phyloP scores from a whole-genome alignment of 768 basidiomycete genomes.

The Podaxis mareebaensis region DNA sequence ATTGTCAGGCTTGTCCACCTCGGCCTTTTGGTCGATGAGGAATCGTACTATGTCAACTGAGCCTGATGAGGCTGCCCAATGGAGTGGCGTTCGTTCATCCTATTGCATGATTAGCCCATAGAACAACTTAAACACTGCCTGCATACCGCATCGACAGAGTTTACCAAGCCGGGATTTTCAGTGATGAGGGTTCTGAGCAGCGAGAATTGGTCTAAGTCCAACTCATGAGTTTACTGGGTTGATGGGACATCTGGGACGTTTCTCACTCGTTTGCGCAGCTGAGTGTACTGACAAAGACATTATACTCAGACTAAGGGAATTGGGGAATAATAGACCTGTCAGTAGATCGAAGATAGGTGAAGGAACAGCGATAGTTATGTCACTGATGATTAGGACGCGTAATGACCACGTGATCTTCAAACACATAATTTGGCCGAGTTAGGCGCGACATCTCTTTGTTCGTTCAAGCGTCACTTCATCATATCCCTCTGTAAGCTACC shows the following conservation, averaged over 20 bases:
- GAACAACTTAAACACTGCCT: not conserved
- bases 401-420: not conserved
- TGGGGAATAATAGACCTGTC: too few species aligned
- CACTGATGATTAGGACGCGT: slow-evolving; percentile 19
- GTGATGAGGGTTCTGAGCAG: slow-evolving; percentile 66
- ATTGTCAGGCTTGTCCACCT: slow-evolving; percentile 65
- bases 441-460: not conserved
- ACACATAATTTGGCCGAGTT: not conserved
- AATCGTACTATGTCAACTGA: slow-evolving; percentile 65
- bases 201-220: slow-evolving; percentile 60
- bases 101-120: slow-evolving; percentile 27
- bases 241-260: not conserved
- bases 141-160: slow-evolving; percentile 63
- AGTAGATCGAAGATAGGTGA: not conserved
- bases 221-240: slow-evolving; percentile 9
- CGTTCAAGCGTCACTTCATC: not conserved
- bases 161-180: slow-evolving; percentile 61
- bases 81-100: slow-evolving; percentile 83
- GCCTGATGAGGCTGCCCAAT: slow-evolving; percentile 82
- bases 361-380: not conserved
- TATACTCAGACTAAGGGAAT: slow-evolving; percentile 12
- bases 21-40: slow-evolving; percentile 69
- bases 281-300: slow-evolving; percentile 59
- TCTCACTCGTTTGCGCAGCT: slow-evolving; percentile 70
- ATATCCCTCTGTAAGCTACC: slow-evolving; percentile 23